Conservation (phyloP, 371 early-diverging fungal genomes). For the Globomyces sp. region DNA sequence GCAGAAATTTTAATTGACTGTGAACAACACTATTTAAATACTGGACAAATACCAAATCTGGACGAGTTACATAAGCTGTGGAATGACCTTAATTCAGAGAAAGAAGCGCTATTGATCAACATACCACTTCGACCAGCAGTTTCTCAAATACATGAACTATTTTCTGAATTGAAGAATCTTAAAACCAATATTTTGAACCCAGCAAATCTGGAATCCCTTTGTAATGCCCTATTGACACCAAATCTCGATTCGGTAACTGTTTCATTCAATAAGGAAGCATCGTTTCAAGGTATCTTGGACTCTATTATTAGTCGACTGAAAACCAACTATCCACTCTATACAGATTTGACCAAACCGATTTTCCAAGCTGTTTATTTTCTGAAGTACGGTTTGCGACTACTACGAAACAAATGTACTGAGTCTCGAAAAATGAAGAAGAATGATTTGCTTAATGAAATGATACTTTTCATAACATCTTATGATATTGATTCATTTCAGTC, state of each 20-base stretch:
- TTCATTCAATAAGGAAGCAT: conserved; percentile 19
- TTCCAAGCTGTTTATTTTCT: conserved; percentile 68
- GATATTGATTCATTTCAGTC: neutral
- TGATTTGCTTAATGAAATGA: too few relatives aligned
- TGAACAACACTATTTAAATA: conserved; percentile 19
- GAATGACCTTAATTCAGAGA: neutral
- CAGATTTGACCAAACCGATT: conserved; percentile 77
- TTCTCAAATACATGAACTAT: conserved; percentile 71
- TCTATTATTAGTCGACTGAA: conserved; percentile 66
- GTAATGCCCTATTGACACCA: neutral
- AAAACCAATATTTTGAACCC: conserved; percentile 62
- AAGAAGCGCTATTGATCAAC: conserved; percentile 4
- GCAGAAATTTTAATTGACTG: conserved; percentile 54
- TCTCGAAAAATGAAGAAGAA: neutral
- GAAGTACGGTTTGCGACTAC: conserved; percentile 72
- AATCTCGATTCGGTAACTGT: neutral
- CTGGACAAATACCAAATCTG: neutral
- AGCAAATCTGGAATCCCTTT: conserved; percentile 38
- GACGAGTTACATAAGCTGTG: neutral
- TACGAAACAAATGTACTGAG: conserved; percentile 29
- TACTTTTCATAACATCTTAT: too few relatives aligned
- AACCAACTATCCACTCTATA: conserved; percentile 61
- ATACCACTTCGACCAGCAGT: conserved; percentile 68
- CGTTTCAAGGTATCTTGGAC: conserved; percentile 70
- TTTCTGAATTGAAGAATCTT: conserved; percentile 71